Conservation (phyloP, 2,329 filamentous ascomycete species). For the Hypoxylon sp. region DNA sequence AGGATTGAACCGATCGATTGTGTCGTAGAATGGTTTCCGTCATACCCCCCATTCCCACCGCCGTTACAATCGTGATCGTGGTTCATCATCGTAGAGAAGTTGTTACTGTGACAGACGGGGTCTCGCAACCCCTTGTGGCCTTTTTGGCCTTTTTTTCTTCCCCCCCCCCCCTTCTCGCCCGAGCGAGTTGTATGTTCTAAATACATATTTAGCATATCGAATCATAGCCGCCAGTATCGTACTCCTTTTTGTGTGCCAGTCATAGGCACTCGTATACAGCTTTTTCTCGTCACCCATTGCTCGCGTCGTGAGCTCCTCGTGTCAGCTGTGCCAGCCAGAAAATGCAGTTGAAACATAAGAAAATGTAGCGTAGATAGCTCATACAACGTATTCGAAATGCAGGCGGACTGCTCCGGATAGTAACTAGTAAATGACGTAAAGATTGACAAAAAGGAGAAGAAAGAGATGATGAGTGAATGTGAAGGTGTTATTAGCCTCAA, state of each 20-base stretch:
- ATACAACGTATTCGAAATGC: constrained; percentile 6
- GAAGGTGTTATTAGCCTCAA: background rate
- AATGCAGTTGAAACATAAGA: constrained; percentile 30
- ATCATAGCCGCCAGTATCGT: constrained; percentile 27
- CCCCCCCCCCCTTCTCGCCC: constrained; percentile 34
- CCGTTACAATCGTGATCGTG: constrained; percentile 32
- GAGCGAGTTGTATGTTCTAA: constrained; percentile 42
- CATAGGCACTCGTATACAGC: constrained; percentile 35
- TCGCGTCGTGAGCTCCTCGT: constrained; percentile 30
- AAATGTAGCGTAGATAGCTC: constrained; percentile 11
- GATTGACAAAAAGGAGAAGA: constrained; percentile 13
- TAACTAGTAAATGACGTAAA: constrained; percentile 1
- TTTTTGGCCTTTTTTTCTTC: constrained; percentile 15
- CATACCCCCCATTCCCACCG: constrained; percentile 12
- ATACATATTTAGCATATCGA: constrained; percentile 31
- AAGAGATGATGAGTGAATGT: constrained; percentile 3
- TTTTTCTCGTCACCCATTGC: constrained; percentile 29
- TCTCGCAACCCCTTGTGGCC: constrained; percentile 26
- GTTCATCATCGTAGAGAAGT: constrained; percentile 35
- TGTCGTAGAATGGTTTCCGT: constrained; percentile 22
- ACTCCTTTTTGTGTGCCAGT: constrained; percentile 22
- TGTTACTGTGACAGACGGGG: constrained; percentile 13
- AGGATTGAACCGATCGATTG: constrained; percentile 21
- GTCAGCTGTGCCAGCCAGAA: constrained; percentile 18
- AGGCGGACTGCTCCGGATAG: constrained; percentile 8